Evolutionary conservation across 169 alveolate species (phyloP).

Genomic region (Plasmodium ovale): DNA sequence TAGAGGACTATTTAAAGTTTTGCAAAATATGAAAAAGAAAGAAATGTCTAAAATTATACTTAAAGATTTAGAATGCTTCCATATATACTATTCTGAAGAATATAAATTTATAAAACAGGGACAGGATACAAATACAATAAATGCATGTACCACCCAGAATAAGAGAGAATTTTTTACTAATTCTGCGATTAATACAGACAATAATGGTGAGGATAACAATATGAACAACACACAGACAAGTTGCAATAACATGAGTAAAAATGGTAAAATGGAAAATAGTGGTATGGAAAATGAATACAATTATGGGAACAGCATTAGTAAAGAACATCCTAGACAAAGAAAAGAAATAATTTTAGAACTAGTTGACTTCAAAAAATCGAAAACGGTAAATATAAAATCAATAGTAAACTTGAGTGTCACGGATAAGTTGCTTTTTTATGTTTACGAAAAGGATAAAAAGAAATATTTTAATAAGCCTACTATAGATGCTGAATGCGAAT

Average conservation of each 20-base stretch:
- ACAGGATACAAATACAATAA: background rate
- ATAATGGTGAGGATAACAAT: background rate
- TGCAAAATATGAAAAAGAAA: slow-evolving; percentile 72
- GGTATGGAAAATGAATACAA: background rate
- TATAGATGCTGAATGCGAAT: slow-evolving; percentile 67
- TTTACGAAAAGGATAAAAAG: slow-evolving; percentile 17
- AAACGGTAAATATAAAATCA: slow-evolving; percentile 34
- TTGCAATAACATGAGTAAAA: background rate
- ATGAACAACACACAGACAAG: background rate
- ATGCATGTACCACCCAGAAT: background rate
- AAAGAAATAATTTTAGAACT: slow-evolving; percentile 44
- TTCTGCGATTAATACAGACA: background rate
- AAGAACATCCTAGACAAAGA: background rate
- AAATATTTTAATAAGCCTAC: slow-evolving; percentile 24
- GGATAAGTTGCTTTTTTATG: slow-evolving; percentile 57
- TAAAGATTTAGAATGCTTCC: slow-evolving; percentile 63
- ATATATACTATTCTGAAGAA: slow-evolving; percentile 8
- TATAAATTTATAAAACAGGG: background rate
- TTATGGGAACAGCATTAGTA: background rate
- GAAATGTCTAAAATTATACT: slow-evolving; percentile 57
- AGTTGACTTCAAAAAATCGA: slow-evolving; percentile 48
- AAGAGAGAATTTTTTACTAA: background rate
- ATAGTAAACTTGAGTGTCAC: slow-evolving; percentile 1
- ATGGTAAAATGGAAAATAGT: background rate
- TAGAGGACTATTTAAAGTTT: slow-evolving; percentile 59